phyloP scores from a whole-genome alignment of 2,329 filamentous ascomycete species.

The Sphaerulina vaccinii region DNA sequence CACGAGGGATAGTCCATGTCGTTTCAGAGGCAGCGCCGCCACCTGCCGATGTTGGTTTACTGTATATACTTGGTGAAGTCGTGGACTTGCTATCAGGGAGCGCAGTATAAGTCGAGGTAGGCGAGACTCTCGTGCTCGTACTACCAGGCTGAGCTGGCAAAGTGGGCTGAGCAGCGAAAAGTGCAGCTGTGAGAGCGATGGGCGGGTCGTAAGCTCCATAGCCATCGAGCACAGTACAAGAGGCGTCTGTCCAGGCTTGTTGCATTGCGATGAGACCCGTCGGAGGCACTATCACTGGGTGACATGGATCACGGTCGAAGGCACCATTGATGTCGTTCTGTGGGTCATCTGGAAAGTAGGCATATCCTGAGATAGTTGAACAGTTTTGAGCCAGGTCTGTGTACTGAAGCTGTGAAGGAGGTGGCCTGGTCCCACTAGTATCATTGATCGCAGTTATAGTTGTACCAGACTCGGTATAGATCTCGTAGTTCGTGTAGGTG shows the following conservation, averaged over 20 bases:
- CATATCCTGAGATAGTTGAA: slow-evolving; percentile 13
- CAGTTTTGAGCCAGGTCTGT: slow-evolving; percentile 15
- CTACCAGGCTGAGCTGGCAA: slow-evolving; percentile 14
- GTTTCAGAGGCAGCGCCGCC: no score
- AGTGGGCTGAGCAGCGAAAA: slow-evolving; percentile 8
- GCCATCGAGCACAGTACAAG: slow-evolving; percentile 6
- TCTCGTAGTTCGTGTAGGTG: slow-evolving; percentile 5
- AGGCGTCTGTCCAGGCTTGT: slow-evolving; percentile 10
- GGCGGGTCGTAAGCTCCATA: slow-evolving; percentile 18
- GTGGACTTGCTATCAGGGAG: slow-evolving; percentile 5
- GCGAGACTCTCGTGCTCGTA: background rate
- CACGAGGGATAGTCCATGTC: no score
- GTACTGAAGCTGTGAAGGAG: slow-evolving; percentile 12
- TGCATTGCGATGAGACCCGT: slow-evolving; percentile 9
- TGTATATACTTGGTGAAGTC: background rate
- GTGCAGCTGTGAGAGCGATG: slow-evolving; percentile 13
- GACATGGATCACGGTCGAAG: slow-evolving; percentile 12
- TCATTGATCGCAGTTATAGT: background rate
- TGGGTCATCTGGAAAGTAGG: slow-evolving; percentile 14
- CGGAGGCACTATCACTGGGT: slow-evolving; percentile 14
- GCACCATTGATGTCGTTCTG: slow-evolving; percentile 12
- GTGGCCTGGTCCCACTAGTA: slow-evolving; percentile 2
- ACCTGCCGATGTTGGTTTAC: background rate
- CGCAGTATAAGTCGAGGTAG: slow-evolving; percentile 7
- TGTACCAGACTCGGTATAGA: background rate